Conservation (phyloP, 208 protist genomes). For the Trypanosoma rangeli region DNA sequence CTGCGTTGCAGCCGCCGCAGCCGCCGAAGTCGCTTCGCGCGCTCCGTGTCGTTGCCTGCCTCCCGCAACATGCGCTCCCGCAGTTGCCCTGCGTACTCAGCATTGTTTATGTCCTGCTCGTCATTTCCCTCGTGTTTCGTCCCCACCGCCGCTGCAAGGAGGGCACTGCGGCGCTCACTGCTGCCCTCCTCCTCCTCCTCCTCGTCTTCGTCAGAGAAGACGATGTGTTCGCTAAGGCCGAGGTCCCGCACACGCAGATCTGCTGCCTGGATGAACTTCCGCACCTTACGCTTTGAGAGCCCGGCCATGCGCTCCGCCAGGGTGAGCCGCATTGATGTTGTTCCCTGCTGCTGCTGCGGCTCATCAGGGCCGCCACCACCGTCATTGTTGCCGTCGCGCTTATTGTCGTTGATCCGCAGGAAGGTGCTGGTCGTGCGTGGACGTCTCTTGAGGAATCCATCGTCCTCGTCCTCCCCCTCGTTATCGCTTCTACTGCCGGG, state of each 20-base stretch:
- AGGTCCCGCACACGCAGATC: slow-evolving; percentile 84
- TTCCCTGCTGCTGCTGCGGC: not conserved
- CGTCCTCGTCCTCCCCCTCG: slow-evolving; percentile 5
- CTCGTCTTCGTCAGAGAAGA: slow-evolving; percentile 68
- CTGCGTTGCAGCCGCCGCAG: slow-evolving; percentile 68
- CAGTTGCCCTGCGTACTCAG: slow-evolving; percentile 52
- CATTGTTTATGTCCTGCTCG: not conserved
- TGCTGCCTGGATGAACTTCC: slow-evolving; percentile 72
- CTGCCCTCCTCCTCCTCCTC: slow-evolving; percentile 19
- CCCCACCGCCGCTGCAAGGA: not conserved
- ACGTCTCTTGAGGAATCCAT: slow-evolving; percentile 21
- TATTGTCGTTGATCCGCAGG: not conserved
- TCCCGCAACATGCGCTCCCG: slow-evolving; percentile 45
- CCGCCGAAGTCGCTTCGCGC: slow-evolving; percentile 75
- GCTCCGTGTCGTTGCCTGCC: slow-evolving; percentile 55
- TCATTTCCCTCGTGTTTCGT: not conserved
- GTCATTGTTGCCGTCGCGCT: not conserved
- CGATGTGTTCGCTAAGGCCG: slow-evolving; percentile 61
- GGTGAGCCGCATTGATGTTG: slow-evolving; percentile 41
- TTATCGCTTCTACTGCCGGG: not conserved
- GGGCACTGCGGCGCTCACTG: not conserved
- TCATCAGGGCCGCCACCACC: not conserved
- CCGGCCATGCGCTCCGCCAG: slow-evolving; percentile 82
- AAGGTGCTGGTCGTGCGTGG: not conserved
- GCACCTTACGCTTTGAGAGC: slow-evolving; percentile 84